Evolutionary conservation across 2,329 filamentous ascomycete genomes (phyloP).

Genomic region (Fusarium sp.): DNA sequence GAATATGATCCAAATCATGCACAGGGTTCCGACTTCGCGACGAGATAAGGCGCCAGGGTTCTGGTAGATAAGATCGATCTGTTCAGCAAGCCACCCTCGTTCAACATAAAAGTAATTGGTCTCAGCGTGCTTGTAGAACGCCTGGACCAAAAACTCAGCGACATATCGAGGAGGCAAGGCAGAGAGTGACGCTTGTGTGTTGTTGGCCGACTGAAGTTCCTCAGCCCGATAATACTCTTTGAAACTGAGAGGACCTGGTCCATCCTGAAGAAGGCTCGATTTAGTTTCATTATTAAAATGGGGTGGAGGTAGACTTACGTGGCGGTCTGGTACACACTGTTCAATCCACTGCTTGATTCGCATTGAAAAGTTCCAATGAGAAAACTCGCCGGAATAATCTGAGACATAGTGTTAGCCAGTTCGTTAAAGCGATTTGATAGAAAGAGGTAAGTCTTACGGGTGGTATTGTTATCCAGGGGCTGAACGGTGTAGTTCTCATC

Average conservation of each 20-base stretch:
- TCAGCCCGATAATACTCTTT: constrained; percentile 63
- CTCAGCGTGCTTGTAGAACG: constrained; percentile 64
- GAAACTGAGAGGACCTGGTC: constrained; percentile 50
- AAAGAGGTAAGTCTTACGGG: constrained; percentile 53
- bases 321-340: constrained; percentile 54
- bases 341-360: constrained; percentile 66
- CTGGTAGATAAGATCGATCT: constrained; percentile 60
- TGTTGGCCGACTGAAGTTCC: constrained; percentile 60
- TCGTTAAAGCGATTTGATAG: constrained; percentile 7
- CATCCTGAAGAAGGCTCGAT: constrained; percentile 41
- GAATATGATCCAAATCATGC: constrained; percentile 63
- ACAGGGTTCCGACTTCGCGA: constrained; percentile 59
- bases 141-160: constrained; percentile 62
- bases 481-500: constrained; percentile 60
- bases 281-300: constrained; percentile 5
- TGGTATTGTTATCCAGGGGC: constrained; percentile 58
- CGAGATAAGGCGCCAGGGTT: constrained; percentile 56
- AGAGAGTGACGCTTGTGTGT: constrained; percentile 57
- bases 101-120: constrained; percentile 66
- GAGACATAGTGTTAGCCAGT: constrained; percentile 11
- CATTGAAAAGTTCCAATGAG: constrained; percentile 69
- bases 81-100: constrained; percentile 58
- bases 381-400: constrained; percentile 69
- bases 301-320: constrained; percentile 43
- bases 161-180: constrained; percentile 63